Percentiles rank a stretch among this genome's conserved stretches.
These are phyloP conservation scores for Echites panduratus DNA, from an alignment of 257 asterid genomes.

Conservation along the genomic window DNA sequence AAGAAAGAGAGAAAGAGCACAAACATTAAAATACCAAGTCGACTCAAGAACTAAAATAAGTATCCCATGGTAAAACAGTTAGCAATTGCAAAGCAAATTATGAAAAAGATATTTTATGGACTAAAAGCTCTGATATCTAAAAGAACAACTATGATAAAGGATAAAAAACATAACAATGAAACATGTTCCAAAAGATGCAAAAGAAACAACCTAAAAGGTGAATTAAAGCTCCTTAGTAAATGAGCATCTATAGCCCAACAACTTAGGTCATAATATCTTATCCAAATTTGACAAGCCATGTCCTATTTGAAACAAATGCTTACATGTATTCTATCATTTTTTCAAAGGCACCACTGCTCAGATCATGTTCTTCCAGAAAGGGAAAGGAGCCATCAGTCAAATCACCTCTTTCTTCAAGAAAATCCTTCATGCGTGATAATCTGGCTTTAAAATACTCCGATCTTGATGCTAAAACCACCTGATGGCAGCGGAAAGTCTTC, in stretches of 20 bases:
- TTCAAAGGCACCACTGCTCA: slow-evolving; percentile 66
- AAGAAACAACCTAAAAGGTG: neutral
- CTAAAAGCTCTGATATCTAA: neutral
- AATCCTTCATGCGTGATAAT: slow-evolving; percentile 66
- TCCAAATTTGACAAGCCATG: neutral
- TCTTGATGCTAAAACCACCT: slow-evolving; percentile 79
- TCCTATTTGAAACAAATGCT: slow-evolving; percentile 14
- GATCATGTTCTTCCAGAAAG: slow-evolving; percentile 81
- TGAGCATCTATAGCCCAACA: neutral
- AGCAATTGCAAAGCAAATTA: neutral
- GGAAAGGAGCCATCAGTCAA: slow-evolving; percentile 48
- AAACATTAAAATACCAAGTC: neutral
- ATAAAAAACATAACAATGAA: neutral
- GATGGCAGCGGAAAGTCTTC: slow-evolving; percentile 75
- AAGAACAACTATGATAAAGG: neutral
- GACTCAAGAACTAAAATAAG: neutral
- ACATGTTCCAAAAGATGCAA: neutral
- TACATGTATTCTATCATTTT: slow-evolving; percentile 94
- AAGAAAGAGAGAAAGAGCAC: slow-evolving; percentile 8
- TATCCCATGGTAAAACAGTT: neutral
- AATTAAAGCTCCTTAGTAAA: neutral
- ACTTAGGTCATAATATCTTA: neutral
- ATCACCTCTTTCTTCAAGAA: slow-evolving; percentile 45
- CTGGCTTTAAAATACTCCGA: slow-evolving; percentile 94
- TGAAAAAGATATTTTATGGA: neutral